These are phyloP conservation scores for Harringtonia aguacate DNA, from an alignment of 2,329 filamentous ascomycete species.

Conservation along the genomic window DNA sequence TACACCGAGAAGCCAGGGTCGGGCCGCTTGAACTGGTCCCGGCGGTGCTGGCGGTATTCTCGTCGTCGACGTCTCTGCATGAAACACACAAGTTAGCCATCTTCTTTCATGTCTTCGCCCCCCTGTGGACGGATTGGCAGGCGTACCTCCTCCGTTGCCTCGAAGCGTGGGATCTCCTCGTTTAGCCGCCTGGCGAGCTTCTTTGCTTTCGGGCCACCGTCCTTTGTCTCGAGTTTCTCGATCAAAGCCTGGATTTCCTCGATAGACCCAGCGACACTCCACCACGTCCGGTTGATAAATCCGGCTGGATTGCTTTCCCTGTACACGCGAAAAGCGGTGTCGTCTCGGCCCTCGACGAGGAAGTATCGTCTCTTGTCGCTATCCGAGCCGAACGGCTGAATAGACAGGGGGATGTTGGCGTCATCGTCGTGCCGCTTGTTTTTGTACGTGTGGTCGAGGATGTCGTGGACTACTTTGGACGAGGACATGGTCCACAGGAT, in stretches of 20 bases:
- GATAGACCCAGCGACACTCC: constrained; percentile 83
- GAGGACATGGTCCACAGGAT: constrained; percentile 83
- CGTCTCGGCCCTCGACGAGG: constrained; percentile 85
- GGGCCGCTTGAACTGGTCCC: constrained; percentile 77
- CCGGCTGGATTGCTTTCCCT: constrained; percentile 79
- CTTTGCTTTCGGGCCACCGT: constrained; percentile 72
- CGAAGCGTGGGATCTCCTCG: constrained; percentile 76
- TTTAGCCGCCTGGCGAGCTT: constrained; percentile 68
- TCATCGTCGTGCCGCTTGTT: constrained; percentile 71
- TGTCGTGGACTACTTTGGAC: constrained; percentile 69
- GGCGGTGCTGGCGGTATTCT: constrained; percentile 79
- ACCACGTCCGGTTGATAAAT: constrained; percentile 66
- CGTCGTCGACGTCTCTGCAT: constrained; percentile 77
- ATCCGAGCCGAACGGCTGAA: constrained; percentile 71
- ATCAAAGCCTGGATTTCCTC: constrained; percentile 70
- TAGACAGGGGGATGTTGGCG: constrained; percentile 70
- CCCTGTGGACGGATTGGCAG: background rate
- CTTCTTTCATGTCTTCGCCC: background rate
- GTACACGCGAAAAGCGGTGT: constrained; percentile 90
- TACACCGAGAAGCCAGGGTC: constrained; percentile 89
- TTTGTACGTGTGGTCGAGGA: constrained; percentile 84
- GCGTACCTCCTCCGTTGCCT: constrained; percentile 78
- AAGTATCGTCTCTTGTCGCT: constrained; percentile 85
- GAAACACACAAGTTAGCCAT: background rate
- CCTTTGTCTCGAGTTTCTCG: constrained; percentile 63